Percentiles rank a stretch among this genome's conserved stretches.
These are phyloP conservation scores for Hemisphaericaspora xylanilytica DNA, from an alignment of 1,139 yeast genomes.

Conservation along the genomic window DNA sequence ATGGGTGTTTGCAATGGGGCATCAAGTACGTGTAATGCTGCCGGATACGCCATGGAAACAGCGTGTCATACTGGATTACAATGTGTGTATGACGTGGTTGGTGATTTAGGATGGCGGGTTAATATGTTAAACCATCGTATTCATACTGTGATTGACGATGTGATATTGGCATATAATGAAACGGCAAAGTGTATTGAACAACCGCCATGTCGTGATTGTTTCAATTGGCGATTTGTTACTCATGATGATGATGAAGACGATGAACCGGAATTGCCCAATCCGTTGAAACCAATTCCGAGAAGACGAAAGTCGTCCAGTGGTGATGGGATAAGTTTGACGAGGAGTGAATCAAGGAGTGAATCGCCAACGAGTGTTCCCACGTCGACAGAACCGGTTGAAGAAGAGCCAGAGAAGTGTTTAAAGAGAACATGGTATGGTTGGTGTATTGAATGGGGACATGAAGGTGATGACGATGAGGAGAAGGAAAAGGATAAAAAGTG, in stretches of 20 bases:
- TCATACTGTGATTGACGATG: slow-evolving; percentile 85
- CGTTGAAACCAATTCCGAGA: slow-evolving; percentile 26
- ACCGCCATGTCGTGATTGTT: slow-evolving; percentile 85
- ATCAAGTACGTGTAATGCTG: slow-evolving; percentile 82
- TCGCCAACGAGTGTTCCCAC: background rate
- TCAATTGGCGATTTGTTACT: slow-evolving; percentile 80
- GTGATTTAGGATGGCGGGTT: slow-evolving; percentile 89
- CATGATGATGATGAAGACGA: slow-evolving; percentile 45
- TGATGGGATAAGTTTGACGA: background rate
- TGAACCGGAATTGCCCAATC: slow-evolving; percentile 40
- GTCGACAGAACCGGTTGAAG: background rate
- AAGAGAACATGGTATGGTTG: slow-evolving; percentile 49
- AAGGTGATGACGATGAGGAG: slow-evolving; percentile 12
- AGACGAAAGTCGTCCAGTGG: slow-evolving; percentile 5
- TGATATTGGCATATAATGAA: slow-evolving; percentile 66
- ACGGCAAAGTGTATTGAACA: slow-evolving; percentile 75
- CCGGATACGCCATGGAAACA: slow-evolving; percentile 97
- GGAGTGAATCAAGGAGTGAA: background rate
- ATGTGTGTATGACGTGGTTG: slow-evolving; percentile 87
- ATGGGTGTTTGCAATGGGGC: slow-evolving; percentile 99
- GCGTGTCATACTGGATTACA: slow-evolving; percentile 89
- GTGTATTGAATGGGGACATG: slow-evolving; percentile 40
- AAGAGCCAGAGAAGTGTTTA: slow-evolving; percentile 34
- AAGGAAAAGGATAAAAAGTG: slow-evolving; percentile 7
- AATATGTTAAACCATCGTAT: slow-evolving; percentile 86